Evolutionary conservation across 306 rosid species (phyloP), one percentile per base, ranked within the genome.

Genomic region (Dryas drummondii): DNA sequence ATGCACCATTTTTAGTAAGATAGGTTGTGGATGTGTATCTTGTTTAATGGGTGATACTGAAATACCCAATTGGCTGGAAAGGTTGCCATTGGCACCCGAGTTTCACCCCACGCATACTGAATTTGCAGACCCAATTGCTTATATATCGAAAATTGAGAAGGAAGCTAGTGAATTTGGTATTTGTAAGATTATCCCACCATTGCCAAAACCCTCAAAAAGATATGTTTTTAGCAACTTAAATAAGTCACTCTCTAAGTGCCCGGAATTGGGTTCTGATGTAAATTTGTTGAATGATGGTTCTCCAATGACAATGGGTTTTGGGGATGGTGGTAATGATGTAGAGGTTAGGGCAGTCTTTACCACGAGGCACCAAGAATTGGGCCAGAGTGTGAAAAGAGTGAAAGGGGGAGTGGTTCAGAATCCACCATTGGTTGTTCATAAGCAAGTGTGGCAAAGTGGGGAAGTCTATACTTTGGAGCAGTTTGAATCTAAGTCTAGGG

Each of bases 381-480:
- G 97, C 53, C 96, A 90, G 86, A 71, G 72, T 66, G 80, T 79
- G 66, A 89, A 84, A 73, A 92, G 78, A 74, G 27, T 78, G 17
- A 94, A 89, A 76, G 96, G 93, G 83, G 82, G 75, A 6, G 76
- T 60, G 4, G 88, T 71, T 77, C 93, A 84, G 64, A 87, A 63
- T 78, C 84, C 80, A 64, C 57, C 74, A 16, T 73, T 81, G 4
- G 72, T 82, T 75, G 96, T 82, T 85, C 91, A 92, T 76, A 92
- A 87, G 87, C 97, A 94, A 86, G 99, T 94, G 10, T 94, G 99
- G 97, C 97, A 94, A 73, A 94, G 99, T 74, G 99, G 99, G 79
- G 97, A 92, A 83, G 64, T 75, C 44, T 94, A 94, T 85, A 89
- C 97, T 73, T 78, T 94, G 68, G 97, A 94, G 80, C 96, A 92